A percentile compares a stretch with the other conserved stretches of the same genome.
These are phyloP conservation scores for Naematelia encephala DNA, from an alignment of 768 basidiomycete genomes.

Conservation along the genomic window DNA sequence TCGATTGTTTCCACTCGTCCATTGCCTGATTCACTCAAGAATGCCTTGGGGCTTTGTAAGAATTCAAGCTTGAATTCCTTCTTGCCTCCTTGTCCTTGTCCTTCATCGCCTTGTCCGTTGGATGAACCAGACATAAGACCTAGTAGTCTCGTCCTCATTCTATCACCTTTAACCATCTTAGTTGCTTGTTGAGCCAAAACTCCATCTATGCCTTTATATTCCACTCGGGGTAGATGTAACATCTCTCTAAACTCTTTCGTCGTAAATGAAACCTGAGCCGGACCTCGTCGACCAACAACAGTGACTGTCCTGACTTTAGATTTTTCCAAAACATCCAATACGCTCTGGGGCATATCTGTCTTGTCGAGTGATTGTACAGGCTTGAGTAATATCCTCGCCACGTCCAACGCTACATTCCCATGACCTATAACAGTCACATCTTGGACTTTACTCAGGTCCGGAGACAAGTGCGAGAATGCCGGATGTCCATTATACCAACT, in stretches of 20 bases:
- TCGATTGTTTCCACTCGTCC: conserved; percentile 23
- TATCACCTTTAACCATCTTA: conserved; percentile 39
- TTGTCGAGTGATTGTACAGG: conserved; percentile 60
- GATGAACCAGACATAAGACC: conserved; percentile 49
- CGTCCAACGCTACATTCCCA: conserved; percentile 90
- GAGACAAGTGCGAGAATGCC: conserved; percentile 61
- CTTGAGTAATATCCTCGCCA: conserved; percentile 84
- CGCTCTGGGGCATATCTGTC: conserved; percentile 75
- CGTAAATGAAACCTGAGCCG: conserved; percentile 83
- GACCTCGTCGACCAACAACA: conserved; percentile 80
- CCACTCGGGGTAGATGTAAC: conserved; percentile 62
- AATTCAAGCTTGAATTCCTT: conserved; percentile 46
- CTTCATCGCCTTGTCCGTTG: conserved; percentile 1
- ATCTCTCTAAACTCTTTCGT: conserved; percentile 91
- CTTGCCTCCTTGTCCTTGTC: conserved; percentile 7
- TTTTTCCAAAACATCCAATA: conserved; percentile 63
- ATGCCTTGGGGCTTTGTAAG: conserved; percentile 41
- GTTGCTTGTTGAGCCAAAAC: conserved; percentile 39
- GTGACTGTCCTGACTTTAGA: conserved; percentile 72
- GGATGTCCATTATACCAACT: conserved; percentile 98
- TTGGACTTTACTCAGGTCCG: conserved; percentile 58
- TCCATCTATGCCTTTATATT: conserved; percentile 50
- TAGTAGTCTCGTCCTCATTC: conserved; percentile 51
- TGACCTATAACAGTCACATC: conserved; percentile 87
- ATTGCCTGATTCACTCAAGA: conserved; percentile 8